A percentile compares a stretch with the other conserved stretches of the same genome.
These are phyloP conservation scores for Pilaira anomala DNA, from an alignment of 192 early-diverging fungal species.

Conservation along the genomic window DNA sequence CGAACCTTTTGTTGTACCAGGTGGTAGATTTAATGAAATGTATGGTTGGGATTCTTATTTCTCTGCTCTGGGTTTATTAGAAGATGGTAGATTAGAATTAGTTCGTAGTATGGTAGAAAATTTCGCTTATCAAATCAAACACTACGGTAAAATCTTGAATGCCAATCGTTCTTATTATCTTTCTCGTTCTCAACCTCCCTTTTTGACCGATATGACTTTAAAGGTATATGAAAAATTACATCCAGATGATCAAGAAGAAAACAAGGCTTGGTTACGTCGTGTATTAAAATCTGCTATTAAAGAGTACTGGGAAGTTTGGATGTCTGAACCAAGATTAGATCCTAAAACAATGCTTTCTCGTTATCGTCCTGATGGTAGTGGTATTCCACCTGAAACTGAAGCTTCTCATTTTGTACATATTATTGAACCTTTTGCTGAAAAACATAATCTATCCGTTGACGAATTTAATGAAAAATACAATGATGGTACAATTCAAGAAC, in stretches of 20 bases:
- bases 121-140: slow-evolving; percentile 93
- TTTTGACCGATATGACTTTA: slow-evolving; percentile 92
- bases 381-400: slow-evolving; percentile 98
- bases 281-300: slow-evolving; percentile 75
- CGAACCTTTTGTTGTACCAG: slow-evolving; percentile 93
- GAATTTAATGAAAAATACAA: slow-evolving; percentile 75
- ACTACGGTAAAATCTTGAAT: slow-evolving; percentile 98
- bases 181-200: slow-evolving; percentile 94
- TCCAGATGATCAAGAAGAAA: slow-evolving; percentile 41
- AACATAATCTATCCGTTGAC: slow-evolving; percentile 60
- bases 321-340: slow-evolving; percentile 74
- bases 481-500: slow-evolving; percentile 63
- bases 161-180: slow-evolving; percentile 97
- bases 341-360: slow-evolving; percentile 69
- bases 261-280: slow-evolving; percentile 70
- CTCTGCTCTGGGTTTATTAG: slow-evolving; percentile 82
- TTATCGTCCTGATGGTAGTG: slow-evolving; percentile 83
- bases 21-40: slow-evolving; percentile 98
- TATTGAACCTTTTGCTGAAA: slow-evolving; percentile 75
- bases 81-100: slow-evolving; percentile 85
- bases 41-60: slow-evolving; percentile 99
- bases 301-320: slow-evolving; percentile 94
- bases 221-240: slow-evolving; percentile 67
- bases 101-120: slow-evolving; percentile 95
- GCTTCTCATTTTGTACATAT: slow-evolving; percentile 83